Evolutionary conservation across 2,329 filamentous ascomycete species (phyloP).

Genomic region (Claviceps sp.): DNA sequence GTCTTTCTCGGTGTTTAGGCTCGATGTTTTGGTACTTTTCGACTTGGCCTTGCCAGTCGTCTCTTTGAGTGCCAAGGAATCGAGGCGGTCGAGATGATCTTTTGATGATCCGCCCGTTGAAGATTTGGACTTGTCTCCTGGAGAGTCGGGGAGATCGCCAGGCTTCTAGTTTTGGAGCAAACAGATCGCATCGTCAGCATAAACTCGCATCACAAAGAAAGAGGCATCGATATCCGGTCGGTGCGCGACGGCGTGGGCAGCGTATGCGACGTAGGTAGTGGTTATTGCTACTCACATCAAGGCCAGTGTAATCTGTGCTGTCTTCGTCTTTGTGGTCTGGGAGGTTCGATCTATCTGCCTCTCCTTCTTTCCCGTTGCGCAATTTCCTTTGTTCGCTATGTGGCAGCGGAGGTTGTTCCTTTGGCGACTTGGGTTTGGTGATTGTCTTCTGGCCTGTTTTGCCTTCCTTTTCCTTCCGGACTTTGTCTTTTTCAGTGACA

Average conservation of each 20-base stretch:
- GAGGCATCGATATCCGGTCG: background rate
- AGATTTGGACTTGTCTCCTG: conserved; percentile 60
- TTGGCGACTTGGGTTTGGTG: conserved; percentile 71
- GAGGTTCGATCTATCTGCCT: conserved; percentile 27
- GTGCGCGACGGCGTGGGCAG: background rate
- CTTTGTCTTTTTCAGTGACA: conserved; percentile 76
- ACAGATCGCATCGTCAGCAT: background rate
- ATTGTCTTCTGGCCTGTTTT: conserved; percentile 51
- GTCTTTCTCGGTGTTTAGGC: conserved; percentile 21
- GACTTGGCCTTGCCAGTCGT: conserved; percentile 9
- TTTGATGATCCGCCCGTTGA: conserved; percentile 39
- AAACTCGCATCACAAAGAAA: background rate
- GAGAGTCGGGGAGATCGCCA: conserved; percentile 62
- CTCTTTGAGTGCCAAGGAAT: conserved; percentile 9
- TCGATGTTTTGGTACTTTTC: conserved; percentile 14
- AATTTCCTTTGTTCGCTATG: conserved; percentile 68
- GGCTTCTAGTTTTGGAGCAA: conserved; percentile 49
- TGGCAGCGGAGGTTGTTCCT: conserved; percentile 70
- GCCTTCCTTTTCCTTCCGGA: conserved; percentile 52
- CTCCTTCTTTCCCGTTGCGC: conserved; percentile 25
- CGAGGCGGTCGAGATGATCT: conserved; percentile 2
- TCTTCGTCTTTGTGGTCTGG: conserved; percentile 29
- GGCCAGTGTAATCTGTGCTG: conserved; percentile 21
- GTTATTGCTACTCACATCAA: conserved; percentile 16
- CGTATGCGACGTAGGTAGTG: background rate